Evolutionary conservation across 2,329 filamentous ascomycete species (phyloP), one percentile per base, ranked within the genome.

Genomic region (Nigrograna mackinnonii): DNA sequence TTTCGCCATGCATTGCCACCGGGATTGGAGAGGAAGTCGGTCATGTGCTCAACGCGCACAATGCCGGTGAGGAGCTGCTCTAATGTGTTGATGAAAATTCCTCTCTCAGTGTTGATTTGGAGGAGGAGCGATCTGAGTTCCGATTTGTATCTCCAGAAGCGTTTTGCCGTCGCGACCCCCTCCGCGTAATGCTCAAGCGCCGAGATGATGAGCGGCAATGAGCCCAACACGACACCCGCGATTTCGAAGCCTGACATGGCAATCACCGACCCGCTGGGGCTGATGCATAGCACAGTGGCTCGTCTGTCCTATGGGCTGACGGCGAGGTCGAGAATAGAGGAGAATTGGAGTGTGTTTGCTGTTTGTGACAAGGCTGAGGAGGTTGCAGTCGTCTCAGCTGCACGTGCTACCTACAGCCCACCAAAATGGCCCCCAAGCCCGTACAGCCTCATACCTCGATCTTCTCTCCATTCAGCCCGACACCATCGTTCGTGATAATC

Each of bases 171-270:
- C 9, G 42, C 40, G n/a, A 55, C 50, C 2, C 58, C 57, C 18
- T 62, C 47, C 2, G 47, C 47, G 39, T 66, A 67, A 35, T 55
- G 50, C 36, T 66, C 54, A 4, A 68, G 24, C 6, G 57, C 55
- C 16, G 48, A 36, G 12, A 68, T 54, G 31, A 64, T 35, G 22
- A 69, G 39, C 6, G 64, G 65, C 37, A 66, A 48, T 17, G 57
- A 42, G 4, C 55, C 61, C 0, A 68, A 47, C 3, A 65, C 52
- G 3, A 65, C 22, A 0, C 62, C 60, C 3, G 52, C 58, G n/a
- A 60, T 39, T 37, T 68, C 65, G 3, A 67, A 39, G 3, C 61
- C 63, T 9, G 62, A 62, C 56, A 59, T 60, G 30, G 35, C 13
- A n/a, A n/a, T n/a, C n/a, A n/a, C n/a, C n/a, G n/a, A n/a, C n/a